Conservation (phyloP, 768 basidiomycete species). For the Auriscalpium microsporum region DNA sequence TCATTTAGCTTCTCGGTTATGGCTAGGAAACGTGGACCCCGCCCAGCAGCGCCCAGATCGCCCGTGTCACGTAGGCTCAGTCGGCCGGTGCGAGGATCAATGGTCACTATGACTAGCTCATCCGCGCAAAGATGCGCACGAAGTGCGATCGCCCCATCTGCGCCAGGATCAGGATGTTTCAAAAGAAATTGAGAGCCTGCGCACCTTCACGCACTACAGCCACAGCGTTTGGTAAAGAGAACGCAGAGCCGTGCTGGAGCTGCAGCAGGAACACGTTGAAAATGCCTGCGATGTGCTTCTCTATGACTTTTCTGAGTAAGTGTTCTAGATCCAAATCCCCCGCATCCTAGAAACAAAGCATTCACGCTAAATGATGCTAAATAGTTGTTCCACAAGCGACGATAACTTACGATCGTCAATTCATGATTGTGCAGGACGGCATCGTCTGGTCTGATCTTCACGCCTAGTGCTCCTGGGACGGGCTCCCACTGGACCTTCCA, state of each 20-base stretch:
- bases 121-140: conserved; percentile 67
- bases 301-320: conserved; percentile 53
- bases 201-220: conserved; percentile 48
- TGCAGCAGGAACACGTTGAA: conserved; percentile 47
- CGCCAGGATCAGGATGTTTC: neutral
- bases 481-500: conserved; percentile 79
- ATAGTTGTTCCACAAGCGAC: neutral
- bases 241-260: conserved; percentile 49
- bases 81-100: conserved; percentile 75
- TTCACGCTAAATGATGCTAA: neutral
- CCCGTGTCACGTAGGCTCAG: conserved; percentile 75
- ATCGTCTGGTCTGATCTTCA: conserved; percentile 43
- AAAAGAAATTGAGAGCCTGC: conserved; percentile 3
- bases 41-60: conserved; percentile 65
- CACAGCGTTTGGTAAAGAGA: conserved; percentile 55
- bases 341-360: conserved; percentile 39
- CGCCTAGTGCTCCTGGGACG: conserved; percentile 55
- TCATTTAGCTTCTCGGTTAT: conserved; percentile 62
- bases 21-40: conserved; percentile 54
- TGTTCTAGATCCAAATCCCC: conserved; percentile 67
- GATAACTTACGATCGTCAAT: conserved; percentile 48
- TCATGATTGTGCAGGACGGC: conserved; percentile 31
- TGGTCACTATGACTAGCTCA: conserved; percentile 65
- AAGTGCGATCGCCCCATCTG: conserved; percentile 51
- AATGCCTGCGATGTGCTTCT: conserved; percentile 57